Evolutionary conservation across 768 basidiomycete genomes (phyloP), one percentile per base, ranked within the genome.

Genomic region (Tulasnella sp.): DNA sequence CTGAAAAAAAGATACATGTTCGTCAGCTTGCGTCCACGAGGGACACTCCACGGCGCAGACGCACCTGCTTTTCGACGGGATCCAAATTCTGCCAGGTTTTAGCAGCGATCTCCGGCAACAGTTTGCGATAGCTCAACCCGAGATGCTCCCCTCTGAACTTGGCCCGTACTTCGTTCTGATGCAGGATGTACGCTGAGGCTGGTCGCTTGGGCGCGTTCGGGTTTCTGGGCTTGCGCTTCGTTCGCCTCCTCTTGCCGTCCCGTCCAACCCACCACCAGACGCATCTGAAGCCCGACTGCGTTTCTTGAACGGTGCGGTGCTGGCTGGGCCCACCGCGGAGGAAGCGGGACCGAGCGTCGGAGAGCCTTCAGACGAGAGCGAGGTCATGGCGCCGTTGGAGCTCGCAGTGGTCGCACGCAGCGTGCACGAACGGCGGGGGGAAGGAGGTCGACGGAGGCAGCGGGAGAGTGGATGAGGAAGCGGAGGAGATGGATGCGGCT

Each of bases 161-260:
- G 79, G 89, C 89, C 83, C 95, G 92, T 75, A 95, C 88, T 16
- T 93, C 92, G 83, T 97, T 98, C 86, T 98, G 97, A 88, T 92
- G 98, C 81, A 96, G 86, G 82, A 99, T 90, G 85, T 97, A 98
- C 26, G 95, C 95, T 9, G 93, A 93, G 20, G 95, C 88, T 35
- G 96, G 96, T 11, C 95, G 91, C 83, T 96, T 98, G 42, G 97
- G 97, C 78, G 95, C 95, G 84, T 96, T 92, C n/a, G 96, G 95
- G 82, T 99, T 96, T 84, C 91, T 91, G 61, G 82, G 87, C 81
- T 92, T 91, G 84, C 91, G 95, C 78, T 85, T 86, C 81, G 86
- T 86, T 72, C 76, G 78, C 48, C 77, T 75, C 83, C 87, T 89
- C 80, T 88, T 87, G 83, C 90, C 92, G 82, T 87, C 86, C 71